Conservation (phyloP, 306 rosid genomes). For the Betula pendula region DNA sequence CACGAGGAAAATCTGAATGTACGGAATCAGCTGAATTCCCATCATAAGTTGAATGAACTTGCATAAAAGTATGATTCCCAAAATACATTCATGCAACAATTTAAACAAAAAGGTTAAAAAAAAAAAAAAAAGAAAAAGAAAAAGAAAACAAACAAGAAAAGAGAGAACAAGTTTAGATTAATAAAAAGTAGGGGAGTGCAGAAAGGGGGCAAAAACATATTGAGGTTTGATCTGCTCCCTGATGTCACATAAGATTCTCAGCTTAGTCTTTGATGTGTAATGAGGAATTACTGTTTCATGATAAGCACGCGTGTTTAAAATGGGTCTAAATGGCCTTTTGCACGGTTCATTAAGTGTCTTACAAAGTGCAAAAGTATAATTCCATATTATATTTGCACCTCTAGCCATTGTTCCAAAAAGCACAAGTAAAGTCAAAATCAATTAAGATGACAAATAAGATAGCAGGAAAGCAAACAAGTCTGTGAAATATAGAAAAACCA, state of each 20-base stretch:
- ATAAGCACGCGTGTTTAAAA: not conserved
- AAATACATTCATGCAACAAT: conserved; percentile 18
- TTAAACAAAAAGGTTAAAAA: not conserved
- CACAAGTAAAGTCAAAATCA: conserved; percentile 5
- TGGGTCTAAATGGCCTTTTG: too few relatives aligned
- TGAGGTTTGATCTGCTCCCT: not conserved
- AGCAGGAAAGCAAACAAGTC: not conserved
- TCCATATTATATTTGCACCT: conserved; percentile 21
- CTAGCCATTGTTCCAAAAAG: conserved; percentile 9
- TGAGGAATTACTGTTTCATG: not conserved
- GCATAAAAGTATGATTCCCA: conserved; percentile 34
- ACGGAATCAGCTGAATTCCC: conserved; percentile 49
- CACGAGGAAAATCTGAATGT: conserved; percentile 42
- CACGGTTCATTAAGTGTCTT: too few relatives aligned
- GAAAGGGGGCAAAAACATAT: not conserved
- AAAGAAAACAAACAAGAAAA: not conserved
- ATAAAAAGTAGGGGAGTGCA: not conserved
- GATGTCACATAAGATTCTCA: not conserved
- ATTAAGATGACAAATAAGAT: conserved; percentile 18
- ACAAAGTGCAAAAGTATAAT: not conserved
- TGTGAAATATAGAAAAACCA: conserved; percentile 16
- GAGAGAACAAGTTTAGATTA: not conserved
- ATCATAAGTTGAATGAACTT: conserved; percentile 73
- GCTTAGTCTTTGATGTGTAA: not conserved
- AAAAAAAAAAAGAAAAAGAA: too few relatives aligned